A percentile compares a stretch with the other conserved stretches of the same genome.
These are phyloP conservation scores for Corchorus capsularis DNA, from an alignment of 345 rosid genomes.

Conservation along the genomic window DNA sequence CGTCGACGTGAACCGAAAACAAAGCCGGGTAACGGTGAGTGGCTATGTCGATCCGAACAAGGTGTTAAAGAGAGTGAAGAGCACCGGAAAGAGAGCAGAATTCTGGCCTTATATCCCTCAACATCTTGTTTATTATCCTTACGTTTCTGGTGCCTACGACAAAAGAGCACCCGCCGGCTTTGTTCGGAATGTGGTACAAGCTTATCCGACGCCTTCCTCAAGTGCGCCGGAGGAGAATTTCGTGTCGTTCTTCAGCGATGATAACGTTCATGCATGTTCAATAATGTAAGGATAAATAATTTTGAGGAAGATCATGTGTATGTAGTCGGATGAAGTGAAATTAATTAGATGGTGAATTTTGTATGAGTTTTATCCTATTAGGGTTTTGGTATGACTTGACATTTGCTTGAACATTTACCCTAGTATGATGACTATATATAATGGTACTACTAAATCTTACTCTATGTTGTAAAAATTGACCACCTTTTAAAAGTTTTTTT, in stretches of 20 bases:
- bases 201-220: slow-evolving; percentile 50
- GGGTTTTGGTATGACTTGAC: not conserved
- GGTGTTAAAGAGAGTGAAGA: slow-evolving; percentile 65
- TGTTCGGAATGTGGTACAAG: slow-evolving; percentile 60
- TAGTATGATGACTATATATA: not conserved
- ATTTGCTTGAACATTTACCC: not conserved
- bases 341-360: not conserved
- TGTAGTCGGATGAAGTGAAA: not conserved
- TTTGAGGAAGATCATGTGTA: not conserved
- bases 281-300: slow-evolving; percentile 42
- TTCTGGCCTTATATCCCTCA: slow-evolving; percentile 82
- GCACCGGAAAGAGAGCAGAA: slow-evolving; percentile 70
- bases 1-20: slow-evolving; percentile 63
- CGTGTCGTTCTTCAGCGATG: slow-evolving; percentile 64
- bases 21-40: slow-evolving; percentile 52
- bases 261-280: slow-evolving; percentile 76
- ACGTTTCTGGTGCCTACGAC: slow-evolving; percentile 59
- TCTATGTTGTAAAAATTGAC: too few relatives aligned
- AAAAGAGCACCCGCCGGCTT: slow-evolving; percentile 62
- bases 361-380: not conserved
- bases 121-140: slow-evolving; percentile 56
- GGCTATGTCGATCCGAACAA: slow-evolving; percentile 67
- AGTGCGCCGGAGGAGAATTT: slow-evolving; percentile 51
- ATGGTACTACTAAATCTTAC: not conserved
- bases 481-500: not conserved